phyloP scores from a whole-genome alignment of 805 yeast species.

The Cephaloascus albidus region DNA sequence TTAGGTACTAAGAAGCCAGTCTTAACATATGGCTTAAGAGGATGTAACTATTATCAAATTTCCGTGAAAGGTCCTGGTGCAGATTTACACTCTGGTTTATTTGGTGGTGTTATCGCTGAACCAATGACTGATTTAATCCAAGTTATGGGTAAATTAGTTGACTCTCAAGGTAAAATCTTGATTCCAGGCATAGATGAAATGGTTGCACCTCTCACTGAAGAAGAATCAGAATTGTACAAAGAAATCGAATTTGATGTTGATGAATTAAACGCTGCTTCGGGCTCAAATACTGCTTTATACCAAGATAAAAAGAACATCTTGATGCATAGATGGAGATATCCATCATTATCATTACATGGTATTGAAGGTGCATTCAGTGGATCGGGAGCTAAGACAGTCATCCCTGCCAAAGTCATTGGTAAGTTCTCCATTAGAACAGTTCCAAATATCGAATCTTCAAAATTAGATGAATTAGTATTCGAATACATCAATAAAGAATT shows the following conservation, averaged over 20 bases:
- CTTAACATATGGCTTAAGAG: slow-evolving; percentile 94
- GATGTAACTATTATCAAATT: slow-evolving; percentile 88
- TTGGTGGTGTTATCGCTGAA: slow-evolving; percentile 96
- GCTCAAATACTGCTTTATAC: slow-evolving; percentile 76
- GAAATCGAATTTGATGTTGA: slow-evolving; percentile 75
- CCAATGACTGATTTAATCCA: slow-evolving; percentile 91
- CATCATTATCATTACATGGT: slow-evolving; percentile 93
- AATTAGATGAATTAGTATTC: slow-evolving; percentile 69
- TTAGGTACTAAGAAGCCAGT: slow-evolving; percentile 96
- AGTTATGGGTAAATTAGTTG: slow-evolving; percentile 70
- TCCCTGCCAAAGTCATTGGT: slow-evolving; percentile 90
- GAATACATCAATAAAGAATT: slow-evolving; percentile 62
- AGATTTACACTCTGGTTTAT: slow-evolving; percentile 93
- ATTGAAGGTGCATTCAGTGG: slow-evolving; percentile 95
- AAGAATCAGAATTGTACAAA: slow-evolving; percentile 73
- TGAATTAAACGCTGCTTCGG: slow-evolving; percentile 83
- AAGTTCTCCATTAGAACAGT: slow-evolving; percentile 97
- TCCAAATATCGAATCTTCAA: slow-evolving; percentile 79
- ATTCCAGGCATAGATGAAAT: slow-evolving; percentile 87
- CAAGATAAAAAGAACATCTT: slow-evolving; percentile 74
- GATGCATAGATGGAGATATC: slow-evolving; percentile 99
- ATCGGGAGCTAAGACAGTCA: slow-evolving; percentile 96
- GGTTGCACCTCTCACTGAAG: slow-evolving; percentile 88
- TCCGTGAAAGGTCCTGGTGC: slow-evolving; percentile 86
- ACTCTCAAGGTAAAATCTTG: slow-evolving; percentile 69